These are phyloP conservation scores for Lachnellula cervina DNA, from an alignment of 2,329 filamentous ascomycete genomes.

Conservation along the genomic window DNA sequence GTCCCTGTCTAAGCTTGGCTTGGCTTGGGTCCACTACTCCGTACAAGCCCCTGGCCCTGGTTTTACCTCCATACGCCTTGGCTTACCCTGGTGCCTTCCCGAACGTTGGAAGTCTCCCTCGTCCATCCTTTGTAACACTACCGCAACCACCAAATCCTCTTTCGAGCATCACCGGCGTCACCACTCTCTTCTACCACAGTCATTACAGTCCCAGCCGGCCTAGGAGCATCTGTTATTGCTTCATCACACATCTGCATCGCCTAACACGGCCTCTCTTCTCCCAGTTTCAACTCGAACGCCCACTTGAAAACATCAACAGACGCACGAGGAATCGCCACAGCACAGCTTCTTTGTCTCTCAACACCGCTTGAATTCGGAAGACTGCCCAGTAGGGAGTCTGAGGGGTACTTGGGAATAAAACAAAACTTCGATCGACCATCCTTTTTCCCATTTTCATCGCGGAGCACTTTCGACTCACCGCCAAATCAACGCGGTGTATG, in stretches of 20 bases:
- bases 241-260: not conserved
- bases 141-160: conserved; percentile 2
- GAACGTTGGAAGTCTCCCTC: not conserved
- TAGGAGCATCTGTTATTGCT: conserved; percentile 4
- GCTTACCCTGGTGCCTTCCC: not conserved
- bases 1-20: not conserved
- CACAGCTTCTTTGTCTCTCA: not conserved
- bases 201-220: conserved; percentile 11
- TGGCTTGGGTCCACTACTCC: too few species aligned
- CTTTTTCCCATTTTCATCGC: too few species aligned
- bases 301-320: not conserved
- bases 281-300: not conserved
- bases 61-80: too few species aligned
- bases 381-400: not conserved
- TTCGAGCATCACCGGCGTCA: not conserved
- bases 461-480: conserved; percentile 7
- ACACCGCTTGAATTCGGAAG: not conserved
- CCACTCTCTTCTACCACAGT: conserved; percentile 4
- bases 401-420: not conserved
- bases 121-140: not conserved
- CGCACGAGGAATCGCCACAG: not conserved
- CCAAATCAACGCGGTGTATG: conserved; percentile 12
- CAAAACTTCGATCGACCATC: not conserved
- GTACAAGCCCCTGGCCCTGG: not conserved
- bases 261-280: not conserved